Conservation (phyloP, 768 basidiomycete genomes). For the Lactifluus echinatus region DNA sequence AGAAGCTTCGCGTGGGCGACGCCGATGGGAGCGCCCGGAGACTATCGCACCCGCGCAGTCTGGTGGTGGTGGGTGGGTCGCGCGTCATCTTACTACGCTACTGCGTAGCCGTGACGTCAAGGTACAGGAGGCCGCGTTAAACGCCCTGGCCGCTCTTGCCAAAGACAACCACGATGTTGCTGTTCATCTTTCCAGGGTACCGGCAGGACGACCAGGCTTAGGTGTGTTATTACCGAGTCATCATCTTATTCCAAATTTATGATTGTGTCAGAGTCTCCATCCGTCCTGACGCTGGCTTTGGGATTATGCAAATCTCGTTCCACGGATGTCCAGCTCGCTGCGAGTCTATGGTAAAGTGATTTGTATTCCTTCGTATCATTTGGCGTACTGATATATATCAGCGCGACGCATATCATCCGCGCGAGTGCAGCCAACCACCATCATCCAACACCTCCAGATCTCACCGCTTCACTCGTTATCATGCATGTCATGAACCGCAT, state of each 20-base stretch:
- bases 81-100: constrained; percentile 40
- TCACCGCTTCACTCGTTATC: constrained; percentile 46
- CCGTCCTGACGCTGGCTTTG: constrained; percentile 38
- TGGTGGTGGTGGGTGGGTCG: constrained; percentile 48
- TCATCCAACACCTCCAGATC: constrained; percentile 32
- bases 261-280: constrained; percentile 20
- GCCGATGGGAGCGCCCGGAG: constrained; percentile 68
- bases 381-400: constrained; percentile 23
- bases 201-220: constrained; percentile 7
- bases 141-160: constrained; percentile 55
- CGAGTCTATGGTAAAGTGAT: constrained; percentile 51
- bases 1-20: constrained; percentile 43
- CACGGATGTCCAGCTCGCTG: constrained; percentile 57
- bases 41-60: constrained; percentile 29
- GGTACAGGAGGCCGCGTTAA: constrained; percentile 57
- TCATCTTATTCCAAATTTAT: not conserved
- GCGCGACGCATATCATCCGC: constrained; percentile 55
- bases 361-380: not conserved
- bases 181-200: constrained; percentile 35
- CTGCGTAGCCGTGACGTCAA: constrained; percentile 47
- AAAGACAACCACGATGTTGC: constrained; percentile 55
- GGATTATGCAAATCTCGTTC: constrained; percentile 49
- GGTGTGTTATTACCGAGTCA: not conserved
- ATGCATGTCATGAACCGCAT: constrained; percentile 63
- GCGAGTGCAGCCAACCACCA: constrained; percentile 30